Evolutionary conservation across 1,284 basidiomycete species (phyloP), one percentile per base, ranked within the genome.

Genomic region (Trametes versicolor): DNA sequence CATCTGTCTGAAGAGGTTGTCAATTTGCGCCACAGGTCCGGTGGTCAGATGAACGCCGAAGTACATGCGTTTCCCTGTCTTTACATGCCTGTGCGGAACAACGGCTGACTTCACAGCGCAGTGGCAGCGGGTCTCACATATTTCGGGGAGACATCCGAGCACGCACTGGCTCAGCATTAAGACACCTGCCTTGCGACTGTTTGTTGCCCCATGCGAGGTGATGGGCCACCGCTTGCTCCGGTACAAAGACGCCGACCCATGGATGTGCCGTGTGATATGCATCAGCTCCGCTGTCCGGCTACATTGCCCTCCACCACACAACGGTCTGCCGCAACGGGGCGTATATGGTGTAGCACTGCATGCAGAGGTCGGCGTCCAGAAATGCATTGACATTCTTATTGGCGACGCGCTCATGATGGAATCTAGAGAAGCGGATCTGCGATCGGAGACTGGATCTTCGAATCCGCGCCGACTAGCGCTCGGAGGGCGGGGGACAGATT

Each of bases 401-500:
- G 56, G 51, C 63, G 47, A 60, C 54, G 51, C 43, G 51, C 56
- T 58, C 47, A 58, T 66, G 66, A 70, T 65, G 63, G 55, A 64
- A 73, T 73, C 72, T 72, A 43, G 4, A 62, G 69, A 68, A 67
- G 57, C 62, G 67, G 71, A 71, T 71, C 71, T 72, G 63, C 60
- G 68, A 70, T 70, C 68, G 63, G 68, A 67, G 63, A 51, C 29
- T 63, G 60, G 68, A 70, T 70, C 68, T 70, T 67, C 68, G 56
- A 53, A 60, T 27, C 7, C 23, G 59, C 55, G 19, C 41, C 43
- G 58, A 29, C 51, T 62, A 67, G 68, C 66, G 65, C 68, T 43
- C 29, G 36, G 52, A 37, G 49, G 37, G 60, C 29, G 43, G 58
- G 62, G 65, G 65, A 65, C 60, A 65, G 65, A 62, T 61, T 58